Evolutionary conservation across 2,329 filamentous ascomycete genomes (phyloP).

Genomic region (Tricladium varicosporioides): DNA sequence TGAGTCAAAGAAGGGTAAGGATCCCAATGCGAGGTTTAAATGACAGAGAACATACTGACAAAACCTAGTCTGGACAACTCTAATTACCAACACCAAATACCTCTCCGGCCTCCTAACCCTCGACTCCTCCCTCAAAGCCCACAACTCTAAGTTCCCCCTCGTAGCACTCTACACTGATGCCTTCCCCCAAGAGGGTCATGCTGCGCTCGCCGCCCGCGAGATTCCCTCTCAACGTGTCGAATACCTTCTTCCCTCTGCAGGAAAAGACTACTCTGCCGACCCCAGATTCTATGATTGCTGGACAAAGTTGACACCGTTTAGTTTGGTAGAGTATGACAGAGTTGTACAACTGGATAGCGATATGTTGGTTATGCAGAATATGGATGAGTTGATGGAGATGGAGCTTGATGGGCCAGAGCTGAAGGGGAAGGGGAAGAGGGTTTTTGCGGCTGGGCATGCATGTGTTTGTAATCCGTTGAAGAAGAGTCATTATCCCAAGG

Average conservation of each 20-base stretch:
- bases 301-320: slow-evolving; percentile 81
- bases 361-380: slow-evolving; percentile 80
- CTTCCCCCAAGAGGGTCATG: slow-evolving; percentile 66
- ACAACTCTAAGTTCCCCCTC: slow-evolving; percentile 69
- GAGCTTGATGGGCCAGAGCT: slow-evolving; percentile 59
- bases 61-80: slow-evolving; percentile 76
- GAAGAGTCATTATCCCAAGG: slow-evolving; percentile 72
- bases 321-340: slow-evolving; percentile 71
- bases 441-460: slow-evolving; percentile 82
- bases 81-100: slow-evolving; percentile 83
- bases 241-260: slow-evolving; percentile 67
- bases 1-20: slow-evolving; percentile 32
- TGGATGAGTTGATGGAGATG: slow-evolving; percentile 91
- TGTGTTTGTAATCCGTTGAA: slow-evolving; percentile 83
- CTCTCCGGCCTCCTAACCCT: slow-evolving; percentile 81
- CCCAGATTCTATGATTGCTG: slow-evolving; percentile 88
- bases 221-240: slow-evolving; percentile 70
- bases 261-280: slow-evolving; percentile 70
- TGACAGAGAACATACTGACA: slow-evolving; percentile 7
- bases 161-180: slow-evolving; percentile 79
- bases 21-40: no score
- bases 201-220: slow-evolving; percentile 64
- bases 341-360: slow-evolving; percentile 85
- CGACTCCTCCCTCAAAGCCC: slow-evolving; percentile 68
- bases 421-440: slow-evolving; percentile 51